Evolutionary conservation across 805 yeast genomes (phyloP).

Genomic region (Yueomyces sinensis): DNA sequence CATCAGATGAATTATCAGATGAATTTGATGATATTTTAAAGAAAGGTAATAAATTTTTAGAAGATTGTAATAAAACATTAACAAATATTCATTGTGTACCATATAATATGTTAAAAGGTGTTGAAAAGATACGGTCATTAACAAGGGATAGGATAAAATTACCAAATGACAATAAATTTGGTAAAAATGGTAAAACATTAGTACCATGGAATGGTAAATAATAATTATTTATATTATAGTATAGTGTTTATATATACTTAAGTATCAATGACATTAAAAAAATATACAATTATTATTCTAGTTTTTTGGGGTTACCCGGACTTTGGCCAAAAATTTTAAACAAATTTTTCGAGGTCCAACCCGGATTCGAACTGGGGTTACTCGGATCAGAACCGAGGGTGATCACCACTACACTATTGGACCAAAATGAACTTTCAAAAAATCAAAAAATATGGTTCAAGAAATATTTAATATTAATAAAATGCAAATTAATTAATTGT

Average conservation of each 20-base stretch:
- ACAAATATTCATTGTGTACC: background rate
- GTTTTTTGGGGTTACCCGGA: too few species aligned
- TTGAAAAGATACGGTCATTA: background rate
- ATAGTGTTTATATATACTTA: too few species aligned
- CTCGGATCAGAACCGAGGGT: conserved; percentile 49
- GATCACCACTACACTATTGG: conserved; percentile 50
- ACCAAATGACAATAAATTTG: background rate
- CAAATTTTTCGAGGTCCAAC: conserved; percentile 43
- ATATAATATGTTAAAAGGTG: background rate
- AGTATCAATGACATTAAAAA: too few species aligned
- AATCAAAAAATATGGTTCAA: too few species aligned
- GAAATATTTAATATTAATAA: too few species aligned
- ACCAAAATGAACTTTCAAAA: too few species aligned
- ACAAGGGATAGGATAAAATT: background rate
- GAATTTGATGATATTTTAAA: too few species aligned
- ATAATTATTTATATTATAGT: too few species aligned
- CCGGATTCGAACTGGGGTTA: conserved; percentile 84
- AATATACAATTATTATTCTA: too few species aligned
- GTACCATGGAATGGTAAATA: background rate
- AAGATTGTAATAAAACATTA: background rate
- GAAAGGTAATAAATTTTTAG: background rate
- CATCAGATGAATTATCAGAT: background rate
- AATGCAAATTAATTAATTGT: too few species aligned
- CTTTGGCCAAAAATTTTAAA: too few species aligned
- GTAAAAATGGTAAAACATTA: background rate